Evolutionary conservation across 2,329 filamentous ascomycete genomes (phyloP).

Genomic region (Clarireedia hainanense): DNA sequence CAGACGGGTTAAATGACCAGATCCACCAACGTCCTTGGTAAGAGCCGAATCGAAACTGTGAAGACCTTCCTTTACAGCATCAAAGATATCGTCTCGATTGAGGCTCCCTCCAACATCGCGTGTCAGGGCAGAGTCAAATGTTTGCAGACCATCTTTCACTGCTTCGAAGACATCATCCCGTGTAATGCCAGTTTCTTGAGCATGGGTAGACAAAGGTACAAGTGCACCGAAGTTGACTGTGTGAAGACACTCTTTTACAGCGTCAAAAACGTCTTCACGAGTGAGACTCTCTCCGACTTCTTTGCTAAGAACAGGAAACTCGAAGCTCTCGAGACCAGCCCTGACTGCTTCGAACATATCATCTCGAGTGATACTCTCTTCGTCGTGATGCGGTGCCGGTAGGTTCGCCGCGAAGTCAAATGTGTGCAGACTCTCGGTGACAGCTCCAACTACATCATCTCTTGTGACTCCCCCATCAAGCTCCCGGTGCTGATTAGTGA

Average conservation of each 20-base stretch:
- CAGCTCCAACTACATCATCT: conserved; percentile 73
- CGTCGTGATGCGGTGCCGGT: conserved; percentile 46
- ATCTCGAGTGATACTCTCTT: conserved; percentile 48
- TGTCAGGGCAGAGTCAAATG: conserved; percentile 7
- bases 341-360: conserved; percentile 58
- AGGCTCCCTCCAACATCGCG: conserved; percentile 31
- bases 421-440: conserved; percentile 82
- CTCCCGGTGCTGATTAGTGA: conserved; percentile 45
- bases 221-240: conserved; percentile 38
- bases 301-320: conserved; percentile 32
- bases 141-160: conserved; percentile 54
- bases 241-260: conserved; percentile 59
- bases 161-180: conserved; percentile 81
- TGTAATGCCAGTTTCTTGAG: conserved; percentile 44
- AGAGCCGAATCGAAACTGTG: conserved; percentile 36
- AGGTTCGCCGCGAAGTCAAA: conserved; percentile 63
- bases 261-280: conserved; percentile 77
- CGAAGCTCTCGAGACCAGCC: conserved; percentile 47
- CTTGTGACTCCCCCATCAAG: conserved; percentile 45
- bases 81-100: conserved; percentile 74
- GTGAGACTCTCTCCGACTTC: conserved; percentile 45
- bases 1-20: conserved; percentile 59
- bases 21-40: conserved; percentile 36
- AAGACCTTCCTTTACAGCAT: conserved; percentile 73
- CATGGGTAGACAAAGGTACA: conserved; percentile 32